Conservation (phyloP, 2,329 filamentous ascomycete species). For the Calonectria pseudoturangicola region DNA sequence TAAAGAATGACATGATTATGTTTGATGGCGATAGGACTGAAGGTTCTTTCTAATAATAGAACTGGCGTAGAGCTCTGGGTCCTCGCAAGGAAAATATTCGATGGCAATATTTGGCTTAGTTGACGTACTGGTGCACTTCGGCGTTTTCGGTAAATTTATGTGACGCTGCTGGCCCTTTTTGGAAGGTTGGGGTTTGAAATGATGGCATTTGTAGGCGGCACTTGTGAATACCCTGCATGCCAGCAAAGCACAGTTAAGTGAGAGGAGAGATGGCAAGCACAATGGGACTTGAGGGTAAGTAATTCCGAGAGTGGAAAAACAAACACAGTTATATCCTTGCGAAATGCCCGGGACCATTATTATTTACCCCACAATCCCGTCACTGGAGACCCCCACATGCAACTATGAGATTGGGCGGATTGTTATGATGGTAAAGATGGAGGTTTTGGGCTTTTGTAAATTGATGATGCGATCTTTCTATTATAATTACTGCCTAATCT, state of each 20-base stretch:
- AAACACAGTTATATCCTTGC: not conserved
- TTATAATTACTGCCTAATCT: too few relatives aligned
- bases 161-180: too few relatives aligned
- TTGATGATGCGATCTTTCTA: too few relatives aligned
- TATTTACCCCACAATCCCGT: not conserved
- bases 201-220: slow-evolving; percentile 1
- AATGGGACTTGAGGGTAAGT: not conserved
- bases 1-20: slow-evolving; percentile 6
- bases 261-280: not conserved
- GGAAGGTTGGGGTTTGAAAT: not conserved
- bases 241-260: too few relatives aligned
- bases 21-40: not conserved
- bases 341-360: not conserved
- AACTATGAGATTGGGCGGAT: too few relatives aligned
- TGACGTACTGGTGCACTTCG: not conserved
- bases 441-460: too few relatives aligned
- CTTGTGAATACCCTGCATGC: not conserved
- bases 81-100: not conserved
- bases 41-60: not conserved
- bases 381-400: not conserved
- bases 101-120: not conserved
- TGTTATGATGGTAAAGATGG: too few relatives aligned
- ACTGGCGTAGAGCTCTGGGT: not conserved
- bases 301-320: not conserved
- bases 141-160: not conserved